phyloP scores from a whole-genome alignment of 441 rosid species.

The Viola pubescens region DNA sequence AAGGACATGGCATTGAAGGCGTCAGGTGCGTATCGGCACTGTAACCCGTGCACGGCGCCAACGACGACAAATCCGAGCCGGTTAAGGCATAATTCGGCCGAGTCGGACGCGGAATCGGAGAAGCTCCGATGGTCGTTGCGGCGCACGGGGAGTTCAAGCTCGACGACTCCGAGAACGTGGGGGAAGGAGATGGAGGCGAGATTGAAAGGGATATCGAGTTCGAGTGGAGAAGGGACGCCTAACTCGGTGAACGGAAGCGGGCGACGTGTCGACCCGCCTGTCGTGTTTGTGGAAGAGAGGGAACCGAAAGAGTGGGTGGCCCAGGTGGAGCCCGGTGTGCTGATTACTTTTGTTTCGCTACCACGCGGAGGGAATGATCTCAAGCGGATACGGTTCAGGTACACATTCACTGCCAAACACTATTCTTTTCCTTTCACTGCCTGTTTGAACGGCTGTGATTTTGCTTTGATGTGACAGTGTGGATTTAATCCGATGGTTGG shows the following conservation, averaged over 20 bases:
- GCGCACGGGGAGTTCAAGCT: constrained; percentile 64
- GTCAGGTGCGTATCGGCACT: constrained; percentile 88
- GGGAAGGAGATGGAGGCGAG: constrained; percentile 96
- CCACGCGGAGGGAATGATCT: constrained; percentile 88
- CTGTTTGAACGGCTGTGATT: constrained; percentile 19
- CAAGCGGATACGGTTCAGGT: constrained; percentile 87
- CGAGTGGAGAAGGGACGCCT: constrained; percentile 94
- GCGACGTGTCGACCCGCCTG: constrained; percentile 69
- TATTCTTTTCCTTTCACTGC: neutral
- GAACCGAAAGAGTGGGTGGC: constrained; percentile 97
- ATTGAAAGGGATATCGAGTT: constrained; percentile 84
- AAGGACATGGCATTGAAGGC: constrained; percentile 92
- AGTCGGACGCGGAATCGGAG: constrained; percentile 55
- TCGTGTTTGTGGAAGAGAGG: constrained; percentile 71
- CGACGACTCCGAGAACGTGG: constrained; percentile 64
- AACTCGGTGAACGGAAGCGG: constrained; percentile 73
- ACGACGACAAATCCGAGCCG: constrained; percentile 24
- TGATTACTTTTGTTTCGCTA: constrained; percentile 71
- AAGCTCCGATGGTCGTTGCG: constrained; percentile 57
- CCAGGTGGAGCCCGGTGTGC: constrained; percentile 90
- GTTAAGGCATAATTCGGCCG: constrained; percentile 27
- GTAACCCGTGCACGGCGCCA: constrained; percentile 66
- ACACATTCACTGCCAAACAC: neutral
- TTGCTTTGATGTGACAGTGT: neutral
- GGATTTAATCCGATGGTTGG: constrained; percentile 24